phyloP scores from a whole-genome alignment of 2,329 filamentous ascomycete genomes.

The Juglanconis sp. region DNA sequence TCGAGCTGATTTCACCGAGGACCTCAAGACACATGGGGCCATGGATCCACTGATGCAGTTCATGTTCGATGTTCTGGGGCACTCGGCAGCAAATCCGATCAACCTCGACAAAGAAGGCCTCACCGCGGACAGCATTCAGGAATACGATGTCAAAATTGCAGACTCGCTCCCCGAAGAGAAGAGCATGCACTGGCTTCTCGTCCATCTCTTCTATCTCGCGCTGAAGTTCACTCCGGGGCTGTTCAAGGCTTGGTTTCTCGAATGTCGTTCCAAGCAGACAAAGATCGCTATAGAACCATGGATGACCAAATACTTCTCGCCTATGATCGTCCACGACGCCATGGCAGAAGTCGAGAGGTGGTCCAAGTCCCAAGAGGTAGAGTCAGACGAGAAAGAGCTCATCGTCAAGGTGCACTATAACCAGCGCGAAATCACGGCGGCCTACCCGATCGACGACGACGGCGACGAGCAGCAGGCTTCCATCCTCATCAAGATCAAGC shows the following conservation, averaged over 20 bases:
- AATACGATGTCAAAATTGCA: conserved; percentile 50
- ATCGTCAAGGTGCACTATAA: conserved; percentile 68
- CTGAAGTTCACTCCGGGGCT: conserved; percentile 75
- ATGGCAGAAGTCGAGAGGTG: conserved; percentile 68
- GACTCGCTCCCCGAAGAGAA: conserved; percentile 62
- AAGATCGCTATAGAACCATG: conserved; percentile 75
- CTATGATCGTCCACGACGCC: conserved; percentile 62
- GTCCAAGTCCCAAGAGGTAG: conserved; percentile 53
- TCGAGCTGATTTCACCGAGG: conserved; percentile 74
- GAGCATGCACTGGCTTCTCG: conserved; percentile 77
- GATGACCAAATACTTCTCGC: conserved; percentile 81
- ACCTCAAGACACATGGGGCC: conserved; percentile 71
- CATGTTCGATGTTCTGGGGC: conserved; percentile 79
- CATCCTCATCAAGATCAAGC: conserved; percentile 77
- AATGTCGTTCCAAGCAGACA: conserved; percentile 77
- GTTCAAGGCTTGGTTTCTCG: conserved; percentile 81
- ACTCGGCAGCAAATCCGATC: conserved; percentile 68
- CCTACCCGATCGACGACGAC: conserved; percentile 62
- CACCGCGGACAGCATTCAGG: conserved; percentile 50
- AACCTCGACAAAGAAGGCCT: conserved; percentile 70
- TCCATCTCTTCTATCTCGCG: conserved; percentile 80
- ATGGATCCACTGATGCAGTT: conserved; percentile 71
- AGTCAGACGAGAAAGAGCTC: conserved; percentile 53
- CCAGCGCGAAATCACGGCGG: conserved; percentile 74
- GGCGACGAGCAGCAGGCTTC: conserved; percentile 76